Conservation (phyloP, 202 grass and related monocot species). For the Carex sylvatica region DNA sequence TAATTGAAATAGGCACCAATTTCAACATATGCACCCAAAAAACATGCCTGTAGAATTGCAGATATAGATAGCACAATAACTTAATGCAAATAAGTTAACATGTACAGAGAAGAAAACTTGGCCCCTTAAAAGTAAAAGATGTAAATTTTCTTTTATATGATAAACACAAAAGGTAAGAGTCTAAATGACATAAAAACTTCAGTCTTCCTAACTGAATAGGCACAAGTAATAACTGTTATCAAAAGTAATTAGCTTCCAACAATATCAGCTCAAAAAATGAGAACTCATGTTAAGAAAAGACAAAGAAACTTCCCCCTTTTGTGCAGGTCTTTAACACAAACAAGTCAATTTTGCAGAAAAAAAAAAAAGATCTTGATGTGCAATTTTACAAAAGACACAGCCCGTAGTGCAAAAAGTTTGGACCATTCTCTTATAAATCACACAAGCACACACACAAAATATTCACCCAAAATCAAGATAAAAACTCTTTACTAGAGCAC, state of each 20-base stretch:
- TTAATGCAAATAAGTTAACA: neutral
- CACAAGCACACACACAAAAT: neutral
- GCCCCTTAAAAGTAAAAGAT: neutral
- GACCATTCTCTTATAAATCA: conserved; percentile 1
- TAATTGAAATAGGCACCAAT: neutral
- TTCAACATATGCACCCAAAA: neutral
- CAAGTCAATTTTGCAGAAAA: neutral
- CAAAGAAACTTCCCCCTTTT: neutral
- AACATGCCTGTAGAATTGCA: neutral
- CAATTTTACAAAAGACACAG: neutral
- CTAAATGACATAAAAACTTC: neutral
- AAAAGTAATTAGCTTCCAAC: neutral
- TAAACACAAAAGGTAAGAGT: conserved; percentile 8
- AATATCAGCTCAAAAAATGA: neutral
- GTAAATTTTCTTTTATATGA: neutral
- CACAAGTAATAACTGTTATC: conserved; percentile 9
- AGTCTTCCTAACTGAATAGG: neutral
- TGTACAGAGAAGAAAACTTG: neutral
- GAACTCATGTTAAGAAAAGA: conserved; percentile 1
- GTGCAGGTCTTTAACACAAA: neutral
- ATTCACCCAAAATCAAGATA: neutral
- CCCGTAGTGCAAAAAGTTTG: neutral
- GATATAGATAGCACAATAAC: no score
- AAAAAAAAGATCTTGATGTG: neutral
- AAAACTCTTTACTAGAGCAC: neutral